Base-by-base conservation (phyloP, 768 basidiomycete species). In the Collybiopsis luxurians region DNA sequence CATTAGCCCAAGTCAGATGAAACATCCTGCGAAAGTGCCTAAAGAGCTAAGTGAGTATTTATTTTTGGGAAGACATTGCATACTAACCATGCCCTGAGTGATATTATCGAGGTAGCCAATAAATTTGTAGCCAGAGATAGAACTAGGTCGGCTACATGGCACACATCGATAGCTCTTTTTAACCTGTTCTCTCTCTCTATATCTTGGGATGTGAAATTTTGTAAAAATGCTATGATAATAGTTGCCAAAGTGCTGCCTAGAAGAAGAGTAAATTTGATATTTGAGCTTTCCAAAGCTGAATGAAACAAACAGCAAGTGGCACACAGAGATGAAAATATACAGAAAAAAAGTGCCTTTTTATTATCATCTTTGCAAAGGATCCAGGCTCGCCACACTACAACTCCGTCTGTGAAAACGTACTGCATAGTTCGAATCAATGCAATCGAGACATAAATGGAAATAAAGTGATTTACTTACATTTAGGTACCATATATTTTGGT, bases 41-140 rank as follows among this genome's bases (percentile, higher is more conserved):
- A 1, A n/a, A 21, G 21, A 10, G 19, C 30, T 12, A 7, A 31
- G 17, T 31, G 5, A 13, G 13, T 13, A 28, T 49, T 19, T 12
- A 31, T 49, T 6, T 19, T n/a, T n/a, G n/a, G 27, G 23, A 27
- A 42, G 10, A 53, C 36, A 53, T 15, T 24, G 19, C 17, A 19
- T 28, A 49, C 45, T 50, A 21, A 48, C 63, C 60, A 63, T 28
- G 58, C 59, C 11, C 60, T 61, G 2, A 43, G 27, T 1, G 45
- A 49, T 2, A 64, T 52, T 17, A 59, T 57, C 17, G 31, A 42
- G 1, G 62, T 65, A 2, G 64, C 60, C 15, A 56, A 23, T 1
- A 61, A 10, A 28, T 63, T 63, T 3, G 59, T 63, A 12, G 60
- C 2, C 2, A 65, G 27, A 0, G 64, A 65, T 24, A 58, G 24